Base-by-base conservation (phyloP, 1,139 yeast genomes). In the Candida sanyaensis region DNA sequence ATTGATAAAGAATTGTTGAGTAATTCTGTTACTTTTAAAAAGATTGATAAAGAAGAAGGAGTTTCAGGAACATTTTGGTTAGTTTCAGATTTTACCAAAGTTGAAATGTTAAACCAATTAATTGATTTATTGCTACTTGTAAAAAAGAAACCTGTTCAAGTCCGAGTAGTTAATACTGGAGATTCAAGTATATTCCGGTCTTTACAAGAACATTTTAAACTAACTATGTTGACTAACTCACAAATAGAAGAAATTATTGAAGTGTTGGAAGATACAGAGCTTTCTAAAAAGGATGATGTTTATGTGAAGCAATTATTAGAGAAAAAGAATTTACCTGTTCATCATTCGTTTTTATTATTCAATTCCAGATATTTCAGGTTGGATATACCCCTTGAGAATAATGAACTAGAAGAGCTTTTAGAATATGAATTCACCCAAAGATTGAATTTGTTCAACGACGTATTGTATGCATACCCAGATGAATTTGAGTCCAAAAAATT, bases 61-160 rank as follows among this genome's bases (percentile, higher is more conserved):
- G 43, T 63, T 6, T 51, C 67, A 1, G 61, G 65, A 0, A 71
- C 84, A 0, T 54, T 83, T 12, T 83, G 88, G 76, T 54, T 86
- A 10, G 64, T 82, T 46, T 91, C 89, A 11, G 81, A 83, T 56
- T 73, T 83, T 45, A 65, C 69, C 12, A 59, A 71, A 3, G 43
- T 53, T 1, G 50, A 56, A 2, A 63, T 77, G 12, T 47, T 75
- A 13, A 55, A 64, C 1, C 90, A 84, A 57, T 60, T 83, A 10
- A 50, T 64, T 9, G 69, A 68, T 30, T 37, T 69, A 4, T 55
- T 75, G 39, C 53, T 51, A 6, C 56, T 73, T 1, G 57, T 83
- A 46, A 55, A 57, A 23, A 55, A 62, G 17, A 40, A 50, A 2
- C 61, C 68, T 28, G 45, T 77, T 9, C 81, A 73, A 52, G 50